phyloP scores from a whole-genome alignment of 2,329 filamentous ascomycete species.

The Penicillium rolfsii region DNA sequence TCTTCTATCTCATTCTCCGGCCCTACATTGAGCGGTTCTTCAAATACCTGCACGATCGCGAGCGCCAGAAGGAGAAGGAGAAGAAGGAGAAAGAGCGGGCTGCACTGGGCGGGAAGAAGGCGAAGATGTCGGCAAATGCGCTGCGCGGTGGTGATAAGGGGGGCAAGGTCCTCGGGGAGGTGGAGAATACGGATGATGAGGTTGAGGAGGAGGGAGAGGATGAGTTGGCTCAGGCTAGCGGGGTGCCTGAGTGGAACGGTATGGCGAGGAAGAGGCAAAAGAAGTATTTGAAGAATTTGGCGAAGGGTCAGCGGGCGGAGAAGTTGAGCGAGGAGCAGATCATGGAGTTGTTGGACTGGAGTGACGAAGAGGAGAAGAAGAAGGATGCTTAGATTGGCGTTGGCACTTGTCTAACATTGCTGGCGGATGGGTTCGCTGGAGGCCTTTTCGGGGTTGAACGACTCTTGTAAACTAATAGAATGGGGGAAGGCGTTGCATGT shows the following conservation, averaged over 20 bases:
- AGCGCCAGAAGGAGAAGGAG: conserved; percentile 52
- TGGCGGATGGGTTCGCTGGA: neutral
- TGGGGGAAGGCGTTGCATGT: neutral
- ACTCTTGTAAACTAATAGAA: neutral
- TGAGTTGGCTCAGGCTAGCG: conserved; percentile 49
- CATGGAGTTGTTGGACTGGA: conserved; percentile 67
- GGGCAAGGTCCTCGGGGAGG: conserved; percentile 49
- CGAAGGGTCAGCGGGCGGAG: conserved; percentile 66
- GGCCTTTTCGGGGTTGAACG: neutral
- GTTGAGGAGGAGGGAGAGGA: conserved; percentile 51
- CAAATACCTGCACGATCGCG: conserved; percentile 55
- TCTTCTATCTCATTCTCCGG: conserved; percentile 73
- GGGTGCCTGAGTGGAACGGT: conserved; percentile 65
- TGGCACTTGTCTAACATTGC: neutral
- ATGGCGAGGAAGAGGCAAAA: conserved; percentile 71
- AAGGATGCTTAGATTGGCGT: conserved; percentile 6
- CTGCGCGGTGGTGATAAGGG: conserved; percentile 63
- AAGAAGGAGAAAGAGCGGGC: conserved; percentile 60
- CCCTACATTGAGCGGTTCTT: conserved; percentile 73
- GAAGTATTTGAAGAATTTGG: conserved; percentile 65
- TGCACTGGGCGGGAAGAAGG: conserved; percentile 49
- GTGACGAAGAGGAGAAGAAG: conserved; percentile 41
- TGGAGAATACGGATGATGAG: conserved; percentile 49
- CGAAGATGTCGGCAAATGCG: conserved; percentile 66
- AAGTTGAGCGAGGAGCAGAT: conserved; percentile 76